Conservation (phyloP, 2,329 filamentous ascomycete genomes). For the Raffaelea albimanens region DNA sequence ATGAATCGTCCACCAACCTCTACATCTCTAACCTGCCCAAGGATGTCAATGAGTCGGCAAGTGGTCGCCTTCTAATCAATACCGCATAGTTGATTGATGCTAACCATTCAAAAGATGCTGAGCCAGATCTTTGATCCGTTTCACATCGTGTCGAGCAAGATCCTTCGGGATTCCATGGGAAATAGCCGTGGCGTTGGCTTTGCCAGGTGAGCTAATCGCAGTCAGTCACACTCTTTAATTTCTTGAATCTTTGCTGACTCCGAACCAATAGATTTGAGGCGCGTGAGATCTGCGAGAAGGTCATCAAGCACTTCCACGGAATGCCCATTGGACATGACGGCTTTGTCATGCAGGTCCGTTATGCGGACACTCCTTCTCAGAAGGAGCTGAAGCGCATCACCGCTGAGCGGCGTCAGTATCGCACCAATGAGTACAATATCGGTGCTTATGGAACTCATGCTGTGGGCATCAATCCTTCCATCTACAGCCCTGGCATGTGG, state of each 20-base stretch:
- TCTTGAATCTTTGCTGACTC: too few species aligned
- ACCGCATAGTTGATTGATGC: background rate
- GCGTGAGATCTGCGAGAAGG: conserved; percentile 81
- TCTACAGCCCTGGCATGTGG: conserved; percentile 31
- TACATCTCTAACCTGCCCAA: conserved; percentile 97
- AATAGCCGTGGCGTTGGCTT: conserved; percentile 96
- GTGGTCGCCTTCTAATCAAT: conserved; percentile 20
- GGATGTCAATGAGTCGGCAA: conserved; percentile 78
- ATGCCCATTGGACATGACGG: conserved; percentile 65
- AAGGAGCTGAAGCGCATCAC: conserved; percentile 96
- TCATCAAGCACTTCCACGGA: conserved; percentile 82
- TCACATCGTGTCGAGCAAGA: conserved; percentile 86
- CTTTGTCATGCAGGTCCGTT: conserved; percentile 84
- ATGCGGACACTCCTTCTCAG: conserved; percentile 92
- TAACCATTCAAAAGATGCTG: conserved; percentile 49
- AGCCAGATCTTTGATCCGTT: conserved; percentile 70
- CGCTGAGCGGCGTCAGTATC: conserved; percentile 88
- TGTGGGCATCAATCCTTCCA: conserved; percentile 44
- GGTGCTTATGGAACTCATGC: conserved; percentile 56
- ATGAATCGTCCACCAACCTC: conserved; percentile 83
- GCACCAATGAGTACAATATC: conserved; percentile 88
- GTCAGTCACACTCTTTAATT: background rate
- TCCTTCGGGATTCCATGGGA: conserved; percentile 82
- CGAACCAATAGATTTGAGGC: conserved; percentile 63
- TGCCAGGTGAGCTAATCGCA: conserved; percentile 60